Evolutionary conservation across 2,329 filamentous ascomycete species (phyloP).

Genomic region (Penicillium corylophilum): DNA sequence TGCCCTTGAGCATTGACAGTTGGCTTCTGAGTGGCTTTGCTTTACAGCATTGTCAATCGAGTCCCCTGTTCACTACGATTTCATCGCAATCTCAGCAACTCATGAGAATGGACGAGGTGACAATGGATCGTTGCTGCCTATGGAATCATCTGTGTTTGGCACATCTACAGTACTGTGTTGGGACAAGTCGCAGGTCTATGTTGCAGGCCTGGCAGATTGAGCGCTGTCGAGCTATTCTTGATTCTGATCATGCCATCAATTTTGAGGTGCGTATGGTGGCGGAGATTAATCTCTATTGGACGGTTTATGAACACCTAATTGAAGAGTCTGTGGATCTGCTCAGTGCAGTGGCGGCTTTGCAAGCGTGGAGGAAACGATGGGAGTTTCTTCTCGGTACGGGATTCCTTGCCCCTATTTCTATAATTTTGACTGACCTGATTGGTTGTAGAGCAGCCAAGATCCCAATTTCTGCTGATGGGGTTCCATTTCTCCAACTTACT

Average conservation of each 20-base stretch:
- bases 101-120: conserved; percentile 14
- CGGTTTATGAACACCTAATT: conserved; percentile 43
- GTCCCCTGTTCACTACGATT: conserved; percentile 32
- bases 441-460: conserved; percentile 40
- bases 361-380: conserved; percentile 44
- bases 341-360: conserved; percentile 34
- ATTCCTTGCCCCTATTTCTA: too few species aligned
- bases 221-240: conserved; percentile 38
- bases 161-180: conserved; percentile 50
- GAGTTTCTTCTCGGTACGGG: conserved; percentile 39
- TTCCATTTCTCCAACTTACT: conserved; percentile 48
- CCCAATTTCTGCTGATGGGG: conserved; percentile 49
- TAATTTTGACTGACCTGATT: neutral
- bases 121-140: conserved; percentile 36
- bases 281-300: conserved; percentile 48
- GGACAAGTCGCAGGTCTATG: conserved; percentile 41
- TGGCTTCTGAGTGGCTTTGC: conserved; percentile 48
- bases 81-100: conserved; percentile 8
- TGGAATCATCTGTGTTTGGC: conserved; percentile 49
- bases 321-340: conserved; percentile 31
- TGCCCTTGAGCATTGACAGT: conserved; percentile 47
- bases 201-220: conserved; percentile 40
- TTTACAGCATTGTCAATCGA: conserved; percentile 43
- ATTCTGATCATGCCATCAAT: conserved; percentile 42
- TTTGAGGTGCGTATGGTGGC: conserved; percentile 50